Conservation (phyloP, 805 yeast genomes). For the Danielia oregonensis region DNA sequence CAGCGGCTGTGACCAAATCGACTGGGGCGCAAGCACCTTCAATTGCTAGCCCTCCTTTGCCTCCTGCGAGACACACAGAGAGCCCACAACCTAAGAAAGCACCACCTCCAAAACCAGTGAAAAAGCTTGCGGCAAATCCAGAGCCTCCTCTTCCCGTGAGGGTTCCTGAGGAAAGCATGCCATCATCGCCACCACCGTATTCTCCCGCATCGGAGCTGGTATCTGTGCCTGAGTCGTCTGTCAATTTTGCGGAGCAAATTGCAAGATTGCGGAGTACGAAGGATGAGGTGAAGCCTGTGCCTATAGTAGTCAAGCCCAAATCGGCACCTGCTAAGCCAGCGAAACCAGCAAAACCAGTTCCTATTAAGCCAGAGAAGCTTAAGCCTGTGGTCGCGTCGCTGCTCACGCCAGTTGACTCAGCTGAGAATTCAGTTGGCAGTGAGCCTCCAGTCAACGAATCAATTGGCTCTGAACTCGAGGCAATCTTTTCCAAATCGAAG, state of each 20-base stretch:
- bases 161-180: slow-evolving; percentile 5
- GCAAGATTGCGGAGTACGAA: slow-evolving; percentile 14
- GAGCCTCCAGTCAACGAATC: too few relatives aligned
- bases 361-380: slow-evolving; percentile 12
- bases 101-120: slow-evolving; percentile 44
- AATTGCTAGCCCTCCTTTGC: slow-evolving; percentile 3
- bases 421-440: too few relatives aligned
- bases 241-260: slow-evolving; percentile 29
- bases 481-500: too few relatives aligned
- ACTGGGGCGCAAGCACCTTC: slow-evolving; percentile 1
- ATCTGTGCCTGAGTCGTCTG: slow-evolving; percentile 4
- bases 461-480: too few relatives aligned
- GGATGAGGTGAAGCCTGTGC: neutral
- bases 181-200: slow-evolving; percentile 22
- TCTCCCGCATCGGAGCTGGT: slow-evolving; percentile 6
- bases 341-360: slow-evolving; percentile 11
- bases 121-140: slow-evolving; percentile 17
- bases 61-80: slow-evolving; percentile 3
- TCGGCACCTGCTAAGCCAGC: slow-evolving; percentile 8
- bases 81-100: slow-evolving; percentile 20
- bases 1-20: neutral
- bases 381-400: too few relatives aligned
- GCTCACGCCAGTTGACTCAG: too few relatives aligned
- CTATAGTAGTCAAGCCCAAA: slow-evolving; percentile 4
- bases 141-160: neutral